phyloP scores from a whole-genome alignment of 768 basidiomycete species.

The Boletus rubroflammeus region DNA sequence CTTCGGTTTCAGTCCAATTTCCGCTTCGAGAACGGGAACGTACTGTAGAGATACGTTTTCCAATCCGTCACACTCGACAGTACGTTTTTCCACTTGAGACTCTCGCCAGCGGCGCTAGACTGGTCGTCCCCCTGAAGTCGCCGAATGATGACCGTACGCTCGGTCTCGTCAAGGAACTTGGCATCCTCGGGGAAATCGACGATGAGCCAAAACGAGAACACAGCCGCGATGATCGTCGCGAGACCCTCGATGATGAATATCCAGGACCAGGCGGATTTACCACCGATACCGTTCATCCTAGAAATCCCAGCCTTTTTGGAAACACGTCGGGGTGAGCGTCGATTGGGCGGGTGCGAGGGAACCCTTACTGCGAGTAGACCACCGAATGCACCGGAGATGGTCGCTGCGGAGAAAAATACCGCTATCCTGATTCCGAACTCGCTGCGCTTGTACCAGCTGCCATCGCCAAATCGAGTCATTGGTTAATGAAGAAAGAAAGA shows the following conservation, averaged over 20 bases:
- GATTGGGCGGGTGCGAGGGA: not conserved
- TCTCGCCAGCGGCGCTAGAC: constrained; percentile 71
- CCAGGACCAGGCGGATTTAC: constrained; percentile 66
- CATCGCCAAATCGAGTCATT: constrained; percentile 27
- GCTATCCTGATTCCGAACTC: constrained; percentile 69
- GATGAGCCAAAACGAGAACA: constrained; percentile 68
- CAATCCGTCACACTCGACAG: constrained; percentile 58
- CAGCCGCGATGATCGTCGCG: constrained; percentile 62
- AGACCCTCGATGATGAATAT: constrained; percentile 77
- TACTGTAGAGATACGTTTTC: constrained; percentile 59
- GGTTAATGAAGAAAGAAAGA: constrained; percentile 24
- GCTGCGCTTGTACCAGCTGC: constrained; percentile 63
- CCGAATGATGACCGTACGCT: constrained; percentile 62
- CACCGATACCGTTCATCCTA: constrained; percentile 67
- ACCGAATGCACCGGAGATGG: constrained; percentile 79
- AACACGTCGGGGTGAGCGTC: not conserved
- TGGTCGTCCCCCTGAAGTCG: constrained; percentile 65
- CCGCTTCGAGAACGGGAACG: not conserved
- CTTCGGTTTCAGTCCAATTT: not conserved
- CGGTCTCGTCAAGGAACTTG: constrained; percentile 68
- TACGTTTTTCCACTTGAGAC: constrained; percentile 54
- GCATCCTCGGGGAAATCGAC: constrained; percentile 84
- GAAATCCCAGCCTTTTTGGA: constrained; percentile 52
- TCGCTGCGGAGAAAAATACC: constrained; percentile 75
- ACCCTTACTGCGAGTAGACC: constrained; percentile 61